Evolutionary conservation across 495 filamentous ascomycete species (phyloP).

Genomic region (Chaetomium fimeti): DNA sequence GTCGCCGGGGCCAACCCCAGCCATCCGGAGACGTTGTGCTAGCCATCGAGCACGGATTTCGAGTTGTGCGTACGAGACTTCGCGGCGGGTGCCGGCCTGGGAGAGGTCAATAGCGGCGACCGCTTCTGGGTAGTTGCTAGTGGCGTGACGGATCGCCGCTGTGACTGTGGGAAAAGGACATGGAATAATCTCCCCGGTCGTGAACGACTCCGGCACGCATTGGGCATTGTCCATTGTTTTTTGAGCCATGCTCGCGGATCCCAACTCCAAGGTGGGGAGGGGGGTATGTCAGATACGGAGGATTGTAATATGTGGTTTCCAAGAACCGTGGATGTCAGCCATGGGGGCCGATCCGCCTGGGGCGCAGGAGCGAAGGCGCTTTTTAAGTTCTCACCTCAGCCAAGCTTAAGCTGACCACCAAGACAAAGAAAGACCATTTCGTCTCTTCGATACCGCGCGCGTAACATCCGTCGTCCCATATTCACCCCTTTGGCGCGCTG

Average conservation of each 20-base stretch:
- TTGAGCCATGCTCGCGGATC: background rate
- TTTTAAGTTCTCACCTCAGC: no score
- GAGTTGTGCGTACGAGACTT: constrained; percentile 35
- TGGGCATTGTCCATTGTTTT: background rate
- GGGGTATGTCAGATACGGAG: no score
- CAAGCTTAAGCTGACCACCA: no score
- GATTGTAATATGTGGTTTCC: no score
- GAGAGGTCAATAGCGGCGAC: constrained; percentile 14
- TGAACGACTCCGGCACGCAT: background rate
- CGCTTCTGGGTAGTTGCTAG: constrained; percentile 5
- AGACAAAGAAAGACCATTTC: no score
- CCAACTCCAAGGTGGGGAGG: background rate
- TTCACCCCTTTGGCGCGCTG: no score
- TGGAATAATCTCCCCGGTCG: background rate
- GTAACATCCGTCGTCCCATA: no score
- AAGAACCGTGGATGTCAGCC: no score
- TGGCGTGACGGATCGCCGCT: constrained; percentile 1
- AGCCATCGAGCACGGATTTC: constrained; percentile 36
- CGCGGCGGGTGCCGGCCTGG: constrained; percentile 1
- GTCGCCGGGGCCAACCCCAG: constrained; percentile 31
- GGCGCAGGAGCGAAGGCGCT: no score
- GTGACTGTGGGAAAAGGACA: constrained; percentile 10
- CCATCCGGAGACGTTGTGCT: constrained; percentile 28
- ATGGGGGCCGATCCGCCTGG: no score
- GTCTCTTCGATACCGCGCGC: no score